Conservation (phyloP, 768 basidiomycete species). For the Kwoniella shandongensis region DNA sequence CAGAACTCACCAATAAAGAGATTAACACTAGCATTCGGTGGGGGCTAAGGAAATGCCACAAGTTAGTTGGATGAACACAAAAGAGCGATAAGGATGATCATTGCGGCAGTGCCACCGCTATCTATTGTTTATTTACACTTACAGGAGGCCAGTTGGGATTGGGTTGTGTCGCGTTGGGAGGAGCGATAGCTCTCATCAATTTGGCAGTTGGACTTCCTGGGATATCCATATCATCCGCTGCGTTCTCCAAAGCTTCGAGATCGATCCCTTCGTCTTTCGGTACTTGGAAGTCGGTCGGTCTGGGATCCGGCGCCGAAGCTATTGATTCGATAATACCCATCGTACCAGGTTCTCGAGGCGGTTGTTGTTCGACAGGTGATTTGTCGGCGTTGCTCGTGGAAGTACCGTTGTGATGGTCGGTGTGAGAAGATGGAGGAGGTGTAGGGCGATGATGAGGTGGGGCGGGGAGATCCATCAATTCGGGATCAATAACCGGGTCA, state of each 20-base stretch:
- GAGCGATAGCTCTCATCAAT: constrained; percentile 42
- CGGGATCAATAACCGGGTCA: constrained; percentile 40
- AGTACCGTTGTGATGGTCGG: background rate
- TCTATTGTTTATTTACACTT: constrained; percentile 17
- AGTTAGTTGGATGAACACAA: constrained; percentile 14
- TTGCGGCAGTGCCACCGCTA: constrained; percentile 36
- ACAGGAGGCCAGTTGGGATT: constrained; percentile 43
- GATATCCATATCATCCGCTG: constrained; percentile 26
- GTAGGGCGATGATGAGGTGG: constrained; percentile 21
- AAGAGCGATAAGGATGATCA: constrained; percentile 6
- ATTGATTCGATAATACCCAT: constrained; percentile 42
- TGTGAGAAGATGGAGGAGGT: constrained; percentile 7
- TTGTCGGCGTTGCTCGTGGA: too few species aligned
- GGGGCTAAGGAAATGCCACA: constrained; percentile 33
- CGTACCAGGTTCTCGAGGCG: constrained; percentile 11
- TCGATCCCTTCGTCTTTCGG: constrained; percentile 31
- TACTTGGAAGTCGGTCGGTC: constrained; percentile 37
- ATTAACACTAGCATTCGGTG: constrained; percentile 47
- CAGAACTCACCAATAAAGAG: constrained; percentile 43
- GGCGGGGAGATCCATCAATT: constrained; percentile 33
- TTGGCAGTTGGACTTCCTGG: constrained; percentile 46
- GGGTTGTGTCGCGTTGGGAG: constrained; percentile 36
- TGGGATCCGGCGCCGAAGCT: constrained; percentile 41
- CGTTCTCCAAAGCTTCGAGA: constrained; percentile 22
- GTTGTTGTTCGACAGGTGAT: background rate